Percentiles rank a stretch among this genome's conserved stretches.
Conservation (phyloP, 225 moss, liverwort and hornwort genomes). For the Sphagnum contortum region DNA sequence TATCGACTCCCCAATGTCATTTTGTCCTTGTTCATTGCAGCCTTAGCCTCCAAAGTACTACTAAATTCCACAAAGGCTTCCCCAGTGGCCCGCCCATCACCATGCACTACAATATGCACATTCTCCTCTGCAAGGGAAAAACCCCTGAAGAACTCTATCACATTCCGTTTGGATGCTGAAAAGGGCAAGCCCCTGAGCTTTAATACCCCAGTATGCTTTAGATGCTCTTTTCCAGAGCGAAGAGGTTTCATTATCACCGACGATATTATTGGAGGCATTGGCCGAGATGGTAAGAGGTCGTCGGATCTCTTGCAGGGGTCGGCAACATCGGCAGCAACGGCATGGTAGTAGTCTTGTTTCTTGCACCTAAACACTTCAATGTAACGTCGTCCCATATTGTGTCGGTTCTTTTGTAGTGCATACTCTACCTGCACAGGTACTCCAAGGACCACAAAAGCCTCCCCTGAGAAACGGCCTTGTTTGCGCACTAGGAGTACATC, state of each 20-base stretch:
- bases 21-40: constrained; percentile 88
- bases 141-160: constrained; percentile 78
- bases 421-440: constrained; percentile 82
- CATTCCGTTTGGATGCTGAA: constrained; percentile 72
- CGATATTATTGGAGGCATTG: constrained; percentile 5
- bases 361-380: constrained; percentile 90
- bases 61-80: constrained; percentile 88
- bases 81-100: constrained; percentile 72
- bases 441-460: constrained; percentile 81
- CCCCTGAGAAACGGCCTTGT: constrained; percentile 75
- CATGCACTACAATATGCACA: constrained; percentile 74
- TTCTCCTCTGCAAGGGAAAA: constrained; percentile 69
- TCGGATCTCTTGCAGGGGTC: constrained; percentile 41
- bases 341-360: constrained; percentile 86
- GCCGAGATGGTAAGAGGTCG: constrained; percentile 6
- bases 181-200: constrained; percentile 90
- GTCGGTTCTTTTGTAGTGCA: constrained; percentile 78
- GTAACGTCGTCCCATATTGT: constrained; percentile 84
- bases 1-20: constrained; percentile 84
- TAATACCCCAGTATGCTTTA: constrained; percentile 62
- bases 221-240: constrained; percentile 49
- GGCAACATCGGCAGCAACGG: constrained; percentile 58
- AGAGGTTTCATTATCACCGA: constrained; percentile 15
- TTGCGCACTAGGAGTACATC: constrained; percentile 81
- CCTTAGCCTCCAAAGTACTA: constrained; percentile 54